Evolutionary conservation across 805 yeast genomes (phyloP).

Genomic region (Nakazawaea molendinolei): DNA sequence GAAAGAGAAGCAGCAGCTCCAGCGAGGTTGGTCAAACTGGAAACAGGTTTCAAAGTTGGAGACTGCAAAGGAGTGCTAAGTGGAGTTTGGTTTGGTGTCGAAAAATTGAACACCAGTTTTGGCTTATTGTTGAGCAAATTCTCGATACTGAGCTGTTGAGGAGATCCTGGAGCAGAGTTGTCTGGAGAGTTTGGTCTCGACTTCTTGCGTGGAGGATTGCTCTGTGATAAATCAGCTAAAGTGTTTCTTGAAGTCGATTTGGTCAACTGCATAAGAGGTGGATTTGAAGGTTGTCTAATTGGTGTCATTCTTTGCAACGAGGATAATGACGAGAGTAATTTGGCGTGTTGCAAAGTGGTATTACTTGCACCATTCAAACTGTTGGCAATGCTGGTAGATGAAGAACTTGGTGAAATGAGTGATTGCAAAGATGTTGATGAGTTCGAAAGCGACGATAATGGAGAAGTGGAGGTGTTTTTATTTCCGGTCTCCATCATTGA

Average conservation of each 20-base stretch:
- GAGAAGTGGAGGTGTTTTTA: no score
- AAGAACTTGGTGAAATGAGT: conserved; percentile 16
- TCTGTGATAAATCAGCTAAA: conserved; percentile 19
- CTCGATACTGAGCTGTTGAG: conserved; percentile 20
- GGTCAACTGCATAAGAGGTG: conserved; percentile 9
- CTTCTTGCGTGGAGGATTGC: conserved; percentile 24
- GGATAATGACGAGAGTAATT: conserved; percentile 27
- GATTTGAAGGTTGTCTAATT: conserved; percentile 23
- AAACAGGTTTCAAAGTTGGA: conserved; percentile 25
- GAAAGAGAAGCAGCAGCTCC: no score
- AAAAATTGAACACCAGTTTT: conserved; percentile 23
- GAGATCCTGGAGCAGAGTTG: conserved; percentile 11
- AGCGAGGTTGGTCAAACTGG: not conserved
- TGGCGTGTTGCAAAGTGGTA: conserved; percentile 14
- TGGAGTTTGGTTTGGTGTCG: conserved; percentile 29
- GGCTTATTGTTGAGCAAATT: conserved; percentile 7
- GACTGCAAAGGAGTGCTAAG: conserved; percentile 29
- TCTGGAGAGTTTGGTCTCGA: conserved; percentile 32
- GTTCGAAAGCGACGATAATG: conserved; percentile 24
- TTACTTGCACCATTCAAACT: conserved; percentile 14
- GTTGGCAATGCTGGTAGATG: conserved; percentile 15
- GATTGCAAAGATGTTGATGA: conserved; percentile 26
- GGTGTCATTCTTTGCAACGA: conserved; percentile 64
- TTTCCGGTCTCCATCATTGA: not conserved
- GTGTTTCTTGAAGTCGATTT: conserved; percentile 9